Percentiles rank a stretch among this genome's conserved stretches.
These are phyloP conservation scores for Eutypella sp. DNA, from an alignment of 2,329 filamentous ascomycete species.

Conservation along the genomic window DNA sequence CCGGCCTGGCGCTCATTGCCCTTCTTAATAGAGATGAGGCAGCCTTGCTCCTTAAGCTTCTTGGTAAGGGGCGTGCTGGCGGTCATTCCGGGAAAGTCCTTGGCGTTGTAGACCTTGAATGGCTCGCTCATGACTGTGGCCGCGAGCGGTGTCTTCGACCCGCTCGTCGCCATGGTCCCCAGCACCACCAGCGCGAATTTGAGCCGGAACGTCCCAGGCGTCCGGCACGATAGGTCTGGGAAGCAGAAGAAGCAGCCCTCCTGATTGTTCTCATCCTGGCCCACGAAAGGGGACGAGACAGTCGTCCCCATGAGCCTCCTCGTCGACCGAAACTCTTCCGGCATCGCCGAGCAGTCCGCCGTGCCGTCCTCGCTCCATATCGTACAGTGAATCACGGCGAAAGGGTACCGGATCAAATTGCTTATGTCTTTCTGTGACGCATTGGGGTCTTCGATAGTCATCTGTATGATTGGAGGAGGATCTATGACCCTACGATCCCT, in stretches of 20 bases:
- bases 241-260: constrained; percentile 86
- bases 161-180: constrained; percentile 56
- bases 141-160: constrained; percentile 46
- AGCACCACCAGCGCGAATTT: constrained; percentile 70
- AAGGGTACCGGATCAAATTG: constrained; percentile 52
- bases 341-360: constrained; percentile 65
- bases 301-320: constrained; percentile 75
- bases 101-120: constrained; percentile 79
- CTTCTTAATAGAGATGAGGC: constrained; percentile 82
- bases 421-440: constrained; percentile 50
- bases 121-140: constrained; percentile 57
- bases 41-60: constrained; percentile 71
- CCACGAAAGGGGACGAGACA: constrained; percentile 71
- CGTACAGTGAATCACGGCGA: constrained; percentile 70
- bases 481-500: constrained; percentile 77
- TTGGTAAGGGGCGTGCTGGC: constrained; percentile 71
- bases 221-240: constrained; percentile 74
- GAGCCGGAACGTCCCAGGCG: constrained; percentile 69
- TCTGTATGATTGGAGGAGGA: constrained; percentile 75
- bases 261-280: constrained; percentile 64
- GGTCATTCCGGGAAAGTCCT: constrained; percentile 81
- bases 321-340: constrained; percentile 66
- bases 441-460: constrained; percentile 57
- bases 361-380: constrained; percentile 66
- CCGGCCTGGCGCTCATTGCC: constrained; percentile 65